Base-by-base conservation (phyloP, 2,329 filamentous ascomycete species). In the Parasarocladium wereldwijsianum region DNA sequence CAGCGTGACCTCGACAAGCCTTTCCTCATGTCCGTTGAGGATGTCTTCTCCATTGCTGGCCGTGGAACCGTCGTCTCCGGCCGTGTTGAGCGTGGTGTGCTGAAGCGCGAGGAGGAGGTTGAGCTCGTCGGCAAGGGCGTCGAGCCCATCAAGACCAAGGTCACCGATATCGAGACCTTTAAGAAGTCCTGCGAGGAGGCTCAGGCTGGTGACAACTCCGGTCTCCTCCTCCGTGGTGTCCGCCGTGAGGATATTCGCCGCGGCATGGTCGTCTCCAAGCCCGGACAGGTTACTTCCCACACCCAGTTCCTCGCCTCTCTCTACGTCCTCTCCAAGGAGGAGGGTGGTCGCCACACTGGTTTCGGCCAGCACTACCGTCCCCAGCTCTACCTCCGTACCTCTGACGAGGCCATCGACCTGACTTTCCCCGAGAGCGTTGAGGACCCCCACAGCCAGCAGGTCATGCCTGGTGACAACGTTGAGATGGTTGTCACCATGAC, bases 111-210 rank as follows among this genome's bases (percentile, higher is more conserved):
- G 55, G 69, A 76, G 40, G 90, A 98, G 52, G 75, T 98, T 42
- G 90, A 98, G 68, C 72, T 98, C 40, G 71, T 98, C 37, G 90
- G 90, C 54, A 93, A 90, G 66, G 75, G 77, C 43, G 58, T 62
- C 34, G 69, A 75, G 26, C 62, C 83, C 42, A 82, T 96, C 68
- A 94, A 92, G 76, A 96, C 90, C 58, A 96, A 94, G 70, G 87
- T 98, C 41, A 98, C 90, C 50, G 92, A 98, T 52, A 96, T 98
- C 44, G 90, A 98, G 69, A 98, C 87, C 42, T 98, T 98, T 72
- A 94, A 96, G 73, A 98, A 98, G 74, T 92, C 85, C 29, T 96
- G 90, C 60, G 86, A 94, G 35, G 84, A 93, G 62, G 93, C 87
- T 35, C 75, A 82, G 47, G 90, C 90, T 38, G 90, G 90, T 57